Percentiles rank a stretch among this genome's conserved stretches.
These are phyloP conservation scores for Fusarium sp. DNA, from an alignment of 2,329 filamentous ascomycete species.

Conservation along the genomic window DNA sequence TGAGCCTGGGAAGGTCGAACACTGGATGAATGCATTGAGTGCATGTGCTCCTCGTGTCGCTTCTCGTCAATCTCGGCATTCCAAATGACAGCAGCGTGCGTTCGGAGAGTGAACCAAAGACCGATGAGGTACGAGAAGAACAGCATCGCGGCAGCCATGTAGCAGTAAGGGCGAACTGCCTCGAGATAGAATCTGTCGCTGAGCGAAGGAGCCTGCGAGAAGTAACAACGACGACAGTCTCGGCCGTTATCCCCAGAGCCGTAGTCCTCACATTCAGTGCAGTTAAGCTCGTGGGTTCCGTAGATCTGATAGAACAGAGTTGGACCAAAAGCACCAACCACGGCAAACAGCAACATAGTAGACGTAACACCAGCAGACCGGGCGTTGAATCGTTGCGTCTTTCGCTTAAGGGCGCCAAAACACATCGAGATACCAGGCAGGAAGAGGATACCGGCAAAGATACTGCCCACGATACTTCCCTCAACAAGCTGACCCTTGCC, in stretches of 20 bases:
- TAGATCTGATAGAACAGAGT: constrained; percentile 99
- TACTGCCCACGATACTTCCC: constrained; percentile 96
- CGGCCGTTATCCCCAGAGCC: constrained; percentile 56
- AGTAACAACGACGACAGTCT: constrained; percentile 94
- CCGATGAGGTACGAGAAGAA: constrained; percentile 96
- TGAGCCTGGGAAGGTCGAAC: constrained; percentile 51
- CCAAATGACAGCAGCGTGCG: constrained; percentile 98
- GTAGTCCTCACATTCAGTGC: constrained; percentile 71
- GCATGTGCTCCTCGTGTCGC: constrained; percentile 67
- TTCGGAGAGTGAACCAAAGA: constrained; percentile 93
- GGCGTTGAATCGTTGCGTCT: constrained; percentile 98
- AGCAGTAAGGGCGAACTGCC: constrained; percentile 93
- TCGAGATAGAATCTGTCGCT: constrained; percentile 90
- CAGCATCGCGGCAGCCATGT: constrained; percentile 84
- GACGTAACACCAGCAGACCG: constrained; percentile 96
- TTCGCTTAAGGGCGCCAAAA: constrained; percentile 96
- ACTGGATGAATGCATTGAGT: constrained; percentile 49
- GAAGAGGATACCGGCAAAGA: constrained; percentile 96
- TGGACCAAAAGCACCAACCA: constrained; percentile 94
- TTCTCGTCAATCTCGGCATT: constrained; percentile 86
- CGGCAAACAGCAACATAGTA: constrained; percentile 96
- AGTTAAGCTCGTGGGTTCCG: constrained; percentile 95
- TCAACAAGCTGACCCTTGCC: constrained; percentile 95
- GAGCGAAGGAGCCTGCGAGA: constrained; percentile 86
- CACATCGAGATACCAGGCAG: constrained; percentile 97